Base-by-base conservation (phyloP, 1,284 basidiomycete species). In the Trametes polyzona region DNA sequence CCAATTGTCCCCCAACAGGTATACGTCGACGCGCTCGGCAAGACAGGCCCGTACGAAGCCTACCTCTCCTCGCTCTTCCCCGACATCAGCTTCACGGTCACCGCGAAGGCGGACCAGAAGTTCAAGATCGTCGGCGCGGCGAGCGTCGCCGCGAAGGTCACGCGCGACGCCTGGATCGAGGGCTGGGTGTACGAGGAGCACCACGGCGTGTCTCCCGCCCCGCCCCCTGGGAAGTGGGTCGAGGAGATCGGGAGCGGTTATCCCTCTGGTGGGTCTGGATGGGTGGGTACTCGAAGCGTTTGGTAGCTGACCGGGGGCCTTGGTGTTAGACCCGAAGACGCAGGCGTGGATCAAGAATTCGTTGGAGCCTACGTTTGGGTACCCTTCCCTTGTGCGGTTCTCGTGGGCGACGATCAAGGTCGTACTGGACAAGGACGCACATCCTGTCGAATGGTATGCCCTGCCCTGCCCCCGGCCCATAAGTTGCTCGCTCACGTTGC, bases 81-180 rank as follows among this genome's bases (percentile, higher is more conserved):
- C 0, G 86, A 84, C 2, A 90, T 96, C 62, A 76, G 81, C 39
- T 96, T 98, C 72, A 95, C 92, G 0, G 96, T 99, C 12, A 86
- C 90, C 17, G 87, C 87, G 26, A 98, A 99, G 75, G 96, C 96
- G 14, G 96, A 99, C 72, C 90, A 90, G 17, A 88, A 95, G 64
- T 99, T 88, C 81, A 97, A 96, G 67, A 95, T 99, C 61, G 97
- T 99, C 54, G 92, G 95, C 19, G 96, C 96, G 6, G 97, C 96
- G 2, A 95, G 92, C 71, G 94, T 99, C 29, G 93, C 95, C 4
- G 96, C 96, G 4, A 99, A 99, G 74, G 95, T 96, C 23, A 99
- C 96, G 0, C 80, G 96, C 61, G 96, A 99, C 69, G 83, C 89
- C 4, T 95, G 94, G 74, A 80, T 99, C 19, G 90, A 96, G 52